Base-by-base conservation (phyloP, 208 protist species). In the Leishmania braziliensis region DNA sequence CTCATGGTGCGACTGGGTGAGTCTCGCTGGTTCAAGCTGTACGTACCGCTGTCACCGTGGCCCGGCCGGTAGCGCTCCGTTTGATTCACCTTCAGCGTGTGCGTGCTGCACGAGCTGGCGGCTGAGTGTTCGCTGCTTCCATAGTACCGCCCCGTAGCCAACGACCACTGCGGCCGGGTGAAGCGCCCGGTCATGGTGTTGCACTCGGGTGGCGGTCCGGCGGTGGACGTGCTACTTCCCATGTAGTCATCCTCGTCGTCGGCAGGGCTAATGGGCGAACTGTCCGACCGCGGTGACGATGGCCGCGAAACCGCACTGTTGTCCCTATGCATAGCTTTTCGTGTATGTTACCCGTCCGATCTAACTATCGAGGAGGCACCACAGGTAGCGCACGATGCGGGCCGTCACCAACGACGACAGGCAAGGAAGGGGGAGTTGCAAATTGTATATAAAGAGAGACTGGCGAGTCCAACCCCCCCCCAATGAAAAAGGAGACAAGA, bases 211-310 rank as follows among this genome's bases (percentile, higher is more conserved):
- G 89, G 91, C 4, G 94, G 94, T 16, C 94, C 94, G 8, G 92
- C 94, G 5, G 94, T 97, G 36, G 94, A 95, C 16, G 91, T 94
- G 82, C 92, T 95, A 69, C 92, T 97, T 63, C 90, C 79, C 81
- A 88, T 86, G 70, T 86, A 90, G 54, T 90, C 88, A 33, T 91
- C 88, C 65, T 88, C 89, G 36, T 92, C 82, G 46, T 89, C 86
- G 5, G 80, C 82, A 6, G 54, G 63, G 39, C 82, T 86, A 20
- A 80, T 72, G 26, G 82, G 80, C 63, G 82, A 82, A n/a, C 65
- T 71, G 77, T 48, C 56, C 36, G 78, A 82, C 16, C 50, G 82
- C 74, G 63, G 71, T 39, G 77, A 79, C 39, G 48, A 76, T 18
- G 74, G 79, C 73, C 74, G 76, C 33, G 73, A 75, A 23, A 77